A percentile compares a stretch with the other conserved stretches of the same genome.
Conservation (phyloP, 352 stramenopile genomes). For the Globisporangium abappressorium region DNA sequence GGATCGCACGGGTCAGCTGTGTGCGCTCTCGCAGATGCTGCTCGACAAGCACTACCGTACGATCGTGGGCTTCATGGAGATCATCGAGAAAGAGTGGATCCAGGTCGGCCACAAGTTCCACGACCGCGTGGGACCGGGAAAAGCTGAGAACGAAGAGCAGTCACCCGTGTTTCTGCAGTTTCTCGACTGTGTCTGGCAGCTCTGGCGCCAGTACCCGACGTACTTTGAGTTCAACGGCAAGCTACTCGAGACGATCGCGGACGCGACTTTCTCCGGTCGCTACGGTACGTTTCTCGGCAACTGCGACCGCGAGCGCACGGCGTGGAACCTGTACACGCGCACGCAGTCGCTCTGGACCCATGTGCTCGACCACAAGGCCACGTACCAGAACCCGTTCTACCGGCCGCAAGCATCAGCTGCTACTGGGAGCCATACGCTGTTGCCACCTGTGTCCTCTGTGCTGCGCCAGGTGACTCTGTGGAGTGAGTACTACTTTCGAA, state of each 20-base stretch:
- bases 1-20: slow-evolving; percentile 89
- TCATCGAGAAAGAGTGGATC: slow-evolving; percentile 88
- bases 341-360: slow-evolving; percentile 74
- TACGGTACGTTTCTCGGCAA: slow-evolving; percentile 90
- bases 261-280: slow-evolving; percentile 66
- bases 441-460: slow-evolving; percentile 53
- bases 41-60: slow-evolving; percentile 87
- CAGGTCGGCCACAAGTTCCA: slow-evolving; percentile 88
- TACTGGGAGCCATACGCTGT: slow-evolving; percentile 31
- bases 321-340: slow-evolving; percentile 45
- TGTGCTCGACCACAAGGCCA: slow-evolving; percentile 39
- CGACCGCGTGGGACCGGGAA: slow-evolving; percentile 70
- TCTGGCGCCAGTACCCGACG: slow-evolving; percentile 75
- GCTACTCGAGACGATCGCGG: slow-evolving; percentile 67
- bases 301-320: slow-evolving; percentile 69
- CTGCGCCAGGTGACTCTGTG: slow-evolving; percentile 76
- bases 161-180: slow-evolving; percentile 90
- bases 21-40: slow-evolving; percentile 82
- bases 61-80: slow-evolving; percentile 71
- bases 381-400: slow-evolving; percentile 76
- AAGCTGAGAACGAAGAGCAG: slow-evolving; percentile 75
- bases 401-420: slow-evolving; percentile 21
- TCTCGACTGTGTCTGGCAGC: slow-evolving; percentile 86
- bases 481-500: slow-evolving; percentile 80
- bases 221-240: slow-evolving; percentile 84